A percentile compares a stretch with the other conserved stretches of the same genome.
phyloP scores from a whole-genome alignment of 163 green algal species.

The Coccomyxa subellipsoidea region DNA sequence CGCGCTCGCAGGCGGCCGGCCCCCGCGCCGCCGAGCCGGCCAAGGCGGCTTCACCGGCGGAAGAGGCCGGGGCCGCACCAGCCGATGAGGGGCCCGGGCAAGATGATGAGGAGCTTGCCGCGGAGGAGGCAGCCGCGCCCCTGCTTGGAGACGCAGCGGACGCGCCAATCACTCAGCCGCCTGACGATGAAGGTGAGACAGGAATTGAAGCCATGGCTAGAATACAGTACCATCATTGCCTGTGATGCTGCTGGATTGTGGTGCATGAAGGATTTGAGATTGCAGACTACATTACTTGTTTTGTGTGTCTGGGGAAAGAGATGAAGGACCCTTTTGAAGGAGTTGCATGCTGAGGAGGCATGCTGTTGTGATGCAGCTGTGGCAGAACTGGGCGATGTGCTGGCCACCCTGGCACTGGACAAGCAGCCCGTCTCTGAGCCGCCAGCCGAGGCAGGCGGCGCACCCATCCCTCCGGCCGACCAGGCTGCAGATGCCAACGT shows the following conservation, averaged over 20 bases:
- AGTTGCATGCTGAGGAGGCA: not conserved
- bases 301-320: too few relatives aligned
- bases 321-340: not conserved
- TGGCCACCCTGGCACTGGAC: not conserved
- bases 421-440: not conserved
- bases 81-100: not conserved
- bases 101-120: not conserved
- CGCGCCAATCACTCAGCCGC: not conserved
- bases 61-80: not conserved
- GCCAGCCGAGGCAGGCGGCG: not conserved
- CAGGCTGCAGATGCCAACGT: not conserved
- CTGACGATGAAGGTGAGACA: not conserved
- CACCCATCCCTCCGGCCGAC: not conserved
- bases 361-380: not conserved
- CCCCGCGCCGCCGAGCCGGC: not conserved
- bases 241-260: too few relatives aligned
- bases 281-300: too few relatives aligned
- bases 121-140: not conserved
- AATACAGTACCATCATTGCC: too few relatives aligned
- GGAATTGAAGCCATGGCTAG: too few relatives aligned
- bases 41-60: not conserved
- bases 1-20: not conserved
- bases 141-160: not conserved
- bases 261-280: too few relatives aligned
- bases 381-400: not conserved